These are phyloP conservation scores for Pisolithus orientalis DNA, from an alignment of 768 basidiomycete genomes.

Conservation along the genomic window DNA sequence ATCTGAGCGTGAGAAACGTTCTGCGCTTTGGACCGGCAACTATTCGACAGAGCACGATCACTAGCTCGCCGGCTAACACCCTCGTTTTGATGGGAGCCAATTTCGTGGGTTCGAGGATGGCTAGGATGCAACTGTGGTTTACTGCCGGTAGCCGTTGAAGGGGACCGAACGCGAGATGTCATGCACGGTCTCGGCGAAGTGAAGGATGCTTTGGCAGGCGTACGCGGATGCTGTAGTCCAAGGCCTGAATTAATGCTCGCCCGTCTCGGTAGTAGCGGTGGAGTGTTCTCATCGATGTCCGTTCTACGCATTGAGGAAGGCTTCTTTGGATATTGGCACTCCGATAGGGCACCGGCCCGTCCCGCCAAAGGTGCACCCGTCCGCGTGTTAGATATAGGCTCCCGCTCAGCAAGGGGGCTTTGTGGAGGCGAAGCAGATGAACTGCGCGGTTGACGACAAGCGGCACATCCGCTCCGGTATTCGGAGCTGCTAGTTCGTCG, in stretches of 20 bases:
- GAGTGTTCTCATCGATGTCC: slow-evolving; percentile 16
- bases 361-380: background rate
- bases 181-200: background rate
- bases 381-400: background rate
- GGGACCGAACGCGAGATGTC: background rate
- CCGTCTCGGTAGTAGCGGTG: slow-evolving; percentile 2
- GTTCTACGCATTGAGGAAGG: background rate
- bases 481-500: slow-evolving; percentile 7
- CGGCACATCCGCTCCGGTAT: slow-evolving; percentile 25
- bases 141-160: slow-evolving; percentile 5
- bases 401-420: slow-evolving; percentile 3
- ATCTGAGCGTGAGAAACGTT: no score
- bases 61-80: background rate
- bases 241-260: background rate
- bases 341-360: background rate
- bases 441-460: slow-evolving; percentile 19
- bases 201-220: slow-evolving; percentile 11
- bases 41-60: background rate
- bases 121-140: background rate
- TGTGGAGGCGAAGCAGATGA: slow-evolving; percentile 9
- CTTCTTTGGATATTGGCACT: slow-evolving; percentile 2
- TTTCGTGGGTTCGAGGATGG: background rate
- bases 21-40: background rate
- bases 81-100: background rate
- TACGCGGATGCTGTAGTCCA: slow-evolving; percentile 10